Conservation (phyloP, 2,329 filamentous ascomycete species). For the Pseudogymnoascus sp. region DNA sequence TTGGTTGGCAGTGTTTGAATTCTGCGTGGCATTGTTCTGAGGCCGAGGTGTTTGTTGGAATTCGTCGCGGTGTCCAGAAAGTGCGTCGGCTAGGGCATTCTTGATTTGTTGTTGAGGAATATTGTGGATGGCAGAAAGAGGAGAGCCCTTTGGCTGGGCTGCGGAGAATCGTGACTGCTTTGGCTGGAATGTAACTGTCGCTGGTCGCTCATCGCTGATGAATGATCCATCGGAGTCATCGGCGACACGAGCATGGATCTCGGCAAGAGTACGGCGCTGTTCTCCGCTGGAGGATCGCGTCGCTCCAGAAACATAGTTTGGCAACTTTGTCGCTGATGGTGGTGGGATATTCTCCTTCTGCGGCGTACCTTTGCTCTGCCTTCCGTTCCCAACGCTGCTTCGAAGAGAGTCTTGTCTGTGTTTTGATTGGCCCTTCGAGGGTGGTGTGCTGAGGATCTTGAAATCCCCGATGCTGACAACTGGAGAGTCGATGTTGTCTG, state of each 20-base stretch:
- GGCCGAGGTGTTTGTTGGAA: conserved; percentile 15
- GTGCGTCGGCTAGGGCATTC: conserved; percentile 9
- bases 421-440: conserved; percentile 8
- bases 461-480: conserved; percentile 38
- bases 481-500: conserved; percentile 33
- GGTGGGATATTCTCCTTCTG: conserved; percentile 31
- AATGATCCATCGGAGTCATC: conserved; percentile 43
- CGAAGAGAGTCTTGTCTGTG: conserved; percentile 7
- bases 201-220: conserved; percentile 39
- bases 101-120: conserved; percentile 14
- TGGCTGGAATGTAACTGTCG: conserved; percentile 33
- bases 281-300: conserved; percentile 28
- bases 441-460: conserved; percentile 31
- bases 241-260: conserved; percentile 44
- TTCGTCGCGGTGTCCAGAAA: conserved; percentile 1
- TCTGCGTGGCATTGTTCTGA: conserved; percentile 22
- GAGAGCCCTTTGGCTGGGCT: conserved; percentile 31
- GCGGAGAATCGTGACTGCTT: conserved; percentile 48
- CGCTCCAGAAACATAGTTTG: conserved; percentile 22
- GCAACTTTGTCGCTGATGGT: not conserved
- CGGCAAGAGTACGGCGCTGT: conserved; percentile 41
- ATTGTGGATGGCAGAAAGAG: conserved; percentile 28
- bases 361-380: conserved; percentile 16
- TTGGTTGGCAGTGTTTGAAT: conserved; percentile 34
- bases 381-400: conserved; percentile 9